A percentile compares a stretch with the other conserved stretches of the same genome.
Conservation (phyloP, 2,329 filamentous ascomycete species). For the Hymenoscyphus albidus region DNA sequence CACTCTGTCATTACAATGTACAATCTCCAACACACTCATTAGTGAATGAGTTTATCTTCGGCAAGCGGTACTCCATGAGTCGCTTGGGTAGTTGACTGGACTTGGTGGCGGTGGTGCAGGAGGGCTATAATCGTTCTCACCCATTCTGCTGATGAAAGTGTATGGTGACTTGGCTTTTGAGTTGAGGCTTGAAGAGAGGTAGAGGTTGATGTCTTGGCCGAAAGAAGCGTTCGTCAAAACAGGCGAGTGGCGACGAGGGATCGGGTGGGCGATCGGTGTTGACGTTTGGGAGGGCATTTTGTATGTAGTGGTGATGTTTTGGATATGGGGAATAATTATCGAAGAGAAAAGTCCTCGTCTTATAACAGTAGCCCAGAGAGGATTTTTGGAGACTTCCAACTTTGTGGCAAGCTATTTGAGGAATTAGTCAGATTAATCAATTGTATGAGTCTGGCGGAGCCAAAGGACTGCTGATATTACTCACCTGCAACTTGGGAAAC, state of each 20-base stretch:
- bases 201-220: slow-evolving; percentile 30
- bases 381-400: background rate
- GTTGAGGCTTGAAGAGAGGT: slow-evolving; percentile 26
- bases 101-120: slow-evolving; percentile 63
- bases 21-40: background rate
- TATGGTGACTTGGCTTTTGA: slow-evolving; percentile 29
- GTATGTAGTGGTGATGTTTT: slow-evolving; percentile 4
- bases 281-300: slow-evolving; percentile 33
- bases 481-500: slow-evolving; percentile 3
- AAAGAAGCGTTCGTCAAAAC: slow-evolving; percentile 27
- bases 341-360: background rate
- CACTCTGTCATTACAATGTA: slow-evolving; percentile 7
- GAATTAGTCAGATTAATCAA: slow-evolving; percentile 3
- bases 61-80: slow-evolving; percentile 45
- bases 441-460: background rate
- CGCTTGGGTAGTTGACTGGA: slow-evolving; percentile 57
- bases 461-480: background rate
- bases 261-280: slow-evolving; percentile 28
- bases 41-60: slow-evolving; percentile 18
- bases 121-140: slow-evolving; percentile 57
- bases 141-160: slow-evolving; percentile 21
- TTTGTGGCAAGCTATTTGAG: slow-evolving; percentile 7
- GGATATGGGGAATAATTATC: background rate
- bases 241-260: slow-evolving; percentile 49
- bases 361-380: background rate